Base-by-base conservation (phyloP, 768 basidiomycete species). In the Pleurotus tuoliensis region DNA sequence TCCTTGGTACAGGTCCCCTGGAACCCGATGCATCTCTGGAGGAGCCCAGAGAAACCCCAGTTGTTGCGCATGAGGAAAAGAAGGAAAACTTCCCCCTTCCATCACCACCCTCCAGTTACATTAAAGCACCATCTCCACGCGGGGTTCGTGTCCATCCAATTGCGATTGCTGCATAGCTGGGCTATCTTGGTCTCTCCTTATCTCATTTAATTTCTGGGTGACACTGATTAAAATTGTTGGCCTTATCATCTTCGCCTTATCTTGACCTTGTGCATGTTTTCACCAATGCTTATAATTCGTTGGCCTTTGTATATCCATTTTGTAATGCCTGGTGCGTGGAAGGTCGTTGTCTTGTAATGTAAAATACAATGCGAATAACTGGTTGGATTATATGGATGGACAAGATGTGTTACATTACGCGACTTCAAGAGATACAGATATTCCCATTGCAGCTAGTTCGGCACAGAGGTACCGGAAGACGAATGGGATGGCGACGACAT, bases 401-500 rank as follows among this genome's bases (percentile, higher is more conserved):
- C 45, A 37, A 55, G n/a, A 27, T 56, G 24, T 27, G 15, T 22
- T 16, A 16, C n/a, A 22, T 69, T 72, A 91, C 50, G 70, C 80
- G 52, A 95, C 83, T 66, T 90, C 86, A 48, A 98, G 72, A 47
- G 92, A 90, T 50, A 98, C 81, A 37, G 89, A 84, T 64, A 99
- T 98, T 46, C 97, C 96, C 96, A 98, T 98, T 15, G 92, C 89
- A n/a, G 95, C 95, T 63, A 99, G 75, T 74, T 99, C 97, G 2
- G 95, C 90, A 67, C 95, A 94, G 9, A 98, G 80, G 74, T 94
- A 92, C 48, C 92, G 81, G 73, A 97, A 96, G 50, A 96, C 94
- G 65, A 91, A 98, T 5, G 97, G 97, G 18, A 99, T 82, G 11
- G 96, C 96, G 52, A 99, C 86, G 47, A 99, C 87, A 70, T 98